These are phyloP conservation scores for Cardamine resedifolia DNA, from an alignment of 345 rosid species.

Conservation along the genomic window DNA sequence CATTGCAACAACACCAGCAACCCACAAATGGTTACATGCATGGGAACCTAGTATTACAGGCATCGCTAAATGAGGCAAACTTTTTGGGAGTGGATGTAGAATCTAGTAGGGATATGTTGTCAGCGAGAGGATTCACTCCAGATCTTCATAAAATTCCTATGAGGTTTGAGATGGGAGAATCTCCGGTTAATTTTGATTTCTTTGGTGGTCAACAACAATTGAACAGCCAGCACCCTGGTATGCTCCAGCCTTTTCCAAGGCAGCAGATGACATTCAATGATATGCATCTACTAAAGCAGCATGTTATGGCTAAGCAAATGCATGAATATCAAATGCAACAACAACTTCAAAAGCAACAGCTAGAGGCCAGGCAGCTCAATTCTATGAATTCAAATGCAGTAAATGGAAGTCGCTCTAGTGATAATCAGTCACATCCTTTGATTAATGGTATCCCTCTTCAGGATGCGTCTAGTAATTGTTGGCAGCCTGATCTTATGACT, in stretches of 20 bases:
- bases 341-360: conserved; percentile 54
- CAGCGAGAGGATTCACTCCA: conserved; percentile 55
- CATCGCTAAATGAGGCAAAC: conserved; percentile 61
- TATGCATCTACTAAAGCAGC: conserved; percentile 78
- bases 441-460: conserved; percentile 68
- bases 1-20: conserved; percentile 55
- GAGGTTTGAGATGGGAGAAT: conserved; percentile 56
- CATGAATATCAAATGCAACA: conserved; percentile 80
- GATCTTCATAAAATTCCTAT: conserved; percentile 48
- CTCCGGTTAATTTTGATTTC: conserved; percentile 69
- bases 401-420: conserved; percentile 45
- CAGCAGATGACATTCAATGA: conserved; percentile 72
- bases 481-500: conserved; percentile 59
- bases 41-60: conserved; percentile 48
- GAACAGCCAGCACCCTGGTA: conserved; percentile 58
- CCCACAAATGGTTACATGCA: conserved; percentile 66
- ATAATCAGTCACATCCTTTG: conserved; percentile 40
- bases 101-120: conserved; percentile 49
- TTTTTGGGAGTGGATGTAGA: conserved; percentile 62
- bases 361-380: conserved; percentile 54
- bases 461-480: conserved; percentile 57
- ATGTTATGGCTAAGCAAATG: conserved; percentile 66
- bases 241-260: conserved; percentile 62
- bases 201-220: conserved; percentile 68
- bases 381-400: conserved; percentile 51